Evolutionary conservation across 805 yeast genomes (phyloP), one percentile per base, ranked within the genome.

Genomic region (Teunomyces aglyptinius): DNA sequence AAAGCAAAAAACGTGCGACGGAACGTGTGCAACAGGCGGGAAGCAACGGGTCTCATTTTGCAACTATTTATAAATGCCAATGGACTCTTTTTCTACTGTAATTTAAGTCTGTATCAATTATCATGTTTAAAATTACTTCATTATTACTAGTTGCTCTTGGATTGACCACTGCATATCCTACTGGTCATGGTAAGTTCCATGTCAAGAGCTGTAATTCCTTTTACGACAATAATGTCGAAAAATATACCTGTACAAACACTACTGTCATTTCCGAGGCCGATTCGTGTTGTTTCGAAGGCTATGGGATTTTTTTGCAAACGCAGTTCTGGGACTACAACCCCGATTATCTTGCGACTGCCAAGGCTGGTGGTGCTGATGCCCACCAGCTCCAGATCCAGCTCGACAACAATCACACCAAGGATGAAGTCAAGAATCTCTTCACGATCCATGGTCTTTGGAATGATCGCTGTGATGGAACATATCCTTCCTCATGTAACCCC

Each of bases 361-460:
- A 42, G 15, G 49, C 39, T 8, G 33, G 16, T 11, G 44, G 45
- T 19, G 49, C 46, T 11, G 47, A 39, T 7, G 46, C 36, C 16
- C 38, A 43, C n/a, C 44, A 40, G 20, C 42, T 44, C 29, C 27
- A 29, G 20, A 18, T 36, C n/a, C 27, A 16, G 20, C 31, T 28
- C 39, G 27, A 16, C 24, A n/a, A 35, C 12, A 43, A 28, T 44
- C 12, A 11, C 31, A 34, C 38, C 32, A 36, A 36, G 39, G 39
- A 36, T 16, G 44, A 32, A 4, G 40, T 64, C 19, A 57, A 57
- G 32, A 63, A 68, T 34, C 56, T 64, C 6, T 72, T 70, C 52
- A 72, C 77, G n/a, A 57, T 72, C 38, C 77, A 72, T 48, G 77
- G 77, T 2, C 61, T 70, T 38, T 71, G 76, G 76, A 73, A 71